Evolutionary conservation across 352 stramenopile species (phyloP), one percentile per base, ranked within the genome.

Genomic region (Sclerospora graminicola): DNA sequence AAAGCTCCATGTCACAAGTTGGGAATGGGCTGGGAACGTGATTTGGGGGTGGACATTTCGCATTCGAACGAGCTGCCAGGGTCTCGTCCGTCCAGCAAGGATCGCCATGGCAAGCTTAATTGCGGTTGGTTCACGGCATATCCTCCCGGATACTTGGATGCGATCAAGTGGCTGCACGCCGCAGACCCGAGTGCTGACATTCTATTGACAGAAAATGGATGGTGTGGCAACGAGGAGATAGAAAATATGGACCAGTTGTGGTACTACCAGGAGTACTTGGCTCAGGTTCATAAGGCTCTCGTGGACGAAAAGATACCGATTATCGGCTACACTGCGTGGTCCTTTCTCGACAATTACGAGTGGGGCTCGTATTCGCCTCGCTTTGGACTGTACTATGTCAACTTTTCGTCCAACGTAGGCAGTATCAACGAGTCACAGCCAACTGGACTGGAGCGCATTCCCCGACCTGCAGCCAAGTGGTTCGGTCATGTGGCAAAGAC

Each of bases 261-360:
- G n/a, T 98, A 98, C 64, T 47, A 18, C 50, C 44, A 70, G 23
- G 56, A 46, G 21, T 69, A 76, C 31, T 19, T 82, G 13, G 42
- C 49, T 2, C 57, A 61, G 41, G 53, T 72, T 16, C 53, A 73
- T 51, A 53, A 57, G 13, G 58, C 58, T 9, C 54, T 73, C n/a
- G 38, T 34, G 11, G 46, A 51, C 27, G 50, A 52, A 26, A 29
- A 52, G 6, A 52, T 52, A 37, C 36, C 36, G 0, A 30, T 57
- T 1, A 41, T 51, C 13, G 50, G 50, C 13, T 57, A 57, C 50
- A 51, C 41, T 35, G 49, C 48, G 0, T 57, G 54, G 54, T 54
- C 42, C 10, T 46, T 57, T 20, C 18, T 57, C 6, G 54, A 62
- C 18, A 62, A 62, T 34, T 62, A 54, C 42, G 54, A 62, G 33